Evolutionary conservation across 805 yeast species (phyloP), one percentile per base, ranked within the genome.

Genomic region (Lipomyces orientalis): DNA sequence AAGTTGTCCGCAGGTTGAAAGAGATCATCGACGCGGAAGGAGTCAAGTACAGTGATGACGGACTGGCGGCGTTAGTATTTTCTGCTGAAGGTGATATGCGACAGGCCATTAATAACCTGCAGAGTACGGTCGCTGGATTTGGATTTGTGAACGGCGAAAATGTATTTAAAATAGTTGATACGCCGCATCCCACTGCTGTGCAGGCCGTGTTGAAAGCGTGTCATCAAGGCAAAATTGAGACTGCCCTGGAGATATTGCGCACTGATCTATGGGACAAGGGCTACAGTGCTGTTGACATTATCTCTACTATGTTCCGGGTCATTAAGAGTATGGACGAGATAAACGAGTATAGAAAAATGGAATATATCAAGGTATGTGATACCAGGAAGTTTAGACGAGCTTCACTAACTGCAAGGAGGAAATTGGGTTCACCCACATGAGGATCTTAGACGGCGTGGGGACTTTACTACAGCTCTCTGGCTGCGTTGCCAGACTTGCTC

Each of bases 41-140:
- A 56, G 90, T 94, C 14, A 82, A 91, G 75, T 90, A 86, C 78
- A 87, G 93, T 19, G 90, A 92, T 69, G 97, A 92, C 77, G 99
- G 99, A 0, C 79, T 95, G 46, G 92, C 92, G 72, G 98, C 99
- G 0, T 83, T 95, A 67, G 87, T 95, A 16, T 95, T 95, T 80
- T 89, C 98, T 0, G 96, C 97, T 0, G 99, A 95, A 76, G 99
- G 99, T 67, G 99, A 95, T 77, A 94, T 95, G 99, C 87, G 99
- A 78, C 99, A 95, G 79, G 99, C 98, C 0, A 86, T 95, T 59
- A 95, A 95, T 76, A 95, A 95, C 78, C 78, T 95, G 67, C 99
- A 95, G 77, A 89, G 97, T 75, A 93, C 98, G 0, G 94, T 89
- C 39, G 92, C 97, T 0, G 99, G 99, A 1, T 93, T 93, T 79